Evolutionary conservation across 345 rosid species (phyloP).

Genomic region (Citrus unshiu): DNA sequence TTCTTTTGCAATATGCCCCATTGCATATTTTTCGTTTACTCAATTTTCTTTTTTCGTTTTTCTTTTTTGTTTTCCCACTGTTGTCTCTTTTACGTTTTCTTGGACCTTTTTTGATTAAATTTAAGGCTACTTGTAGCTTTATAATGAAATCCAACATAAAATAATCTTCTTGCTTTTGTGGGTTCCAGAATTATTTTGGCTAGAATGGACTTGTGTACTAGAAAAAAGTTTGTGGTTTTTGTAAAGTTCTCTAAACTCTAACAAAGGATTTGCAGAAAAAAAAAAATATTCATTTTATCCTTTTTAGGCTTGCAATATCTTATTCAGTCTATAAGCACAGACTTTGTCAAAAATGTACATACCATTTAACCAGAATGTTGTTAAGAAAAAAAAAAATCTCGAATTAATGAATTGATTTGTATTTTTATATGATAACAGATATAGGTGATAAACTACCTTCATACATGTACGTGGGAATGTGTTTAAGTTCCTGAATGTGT

Average conservation of each 20-base stretch:
- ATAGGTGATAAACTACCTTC: no score
- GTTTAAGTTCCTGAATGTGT: no score
- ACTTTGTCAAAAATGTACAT: no score
- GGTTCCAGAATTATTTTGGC: conserved; percentile 9
- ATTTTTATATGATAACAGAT: no score
- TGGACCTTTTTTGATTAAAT: conserved; percentile 4
- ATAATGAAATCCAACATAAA: conserved; percentile 11
- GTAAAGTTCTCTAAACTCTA: background rate
- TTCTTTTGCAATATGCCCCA: conserved; percentile 15
- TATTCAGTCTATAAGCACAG: background rate
- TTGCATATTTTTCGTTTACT: conserved; percentile 1
- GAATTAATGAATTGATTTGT: no score
- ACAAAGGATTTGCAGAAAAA: conserved; percentile 18
- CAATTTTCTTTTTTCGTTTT: background rate
- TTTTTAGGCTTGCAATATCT: background rate
- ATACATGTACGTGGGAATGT: no score
- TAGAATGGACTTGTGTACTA: conserved; percentile 18
- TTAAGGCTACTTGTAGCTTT: conserved; percentile 2
- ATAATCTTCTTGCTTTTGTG: conserved; percentile 12
- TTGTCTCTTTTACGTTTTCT: conserved; percentile 17
- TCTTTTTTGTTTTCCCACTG: conserved; percentile 21
- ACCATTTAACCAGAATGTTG: no score
- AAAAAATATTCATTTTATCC: conserved; percentile 1
- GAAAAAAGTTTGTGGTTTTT: conserved; percentile 13
- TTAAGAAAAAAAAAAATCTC: no score